A percentile compares a stretch with the other conserved stretches of the same genome.
These are phyloP conservation scores for Sparassis latifolia DNA, from an alignment of 1,284 basidiomycete genomes.

Conservation along the genomic window DNA sequence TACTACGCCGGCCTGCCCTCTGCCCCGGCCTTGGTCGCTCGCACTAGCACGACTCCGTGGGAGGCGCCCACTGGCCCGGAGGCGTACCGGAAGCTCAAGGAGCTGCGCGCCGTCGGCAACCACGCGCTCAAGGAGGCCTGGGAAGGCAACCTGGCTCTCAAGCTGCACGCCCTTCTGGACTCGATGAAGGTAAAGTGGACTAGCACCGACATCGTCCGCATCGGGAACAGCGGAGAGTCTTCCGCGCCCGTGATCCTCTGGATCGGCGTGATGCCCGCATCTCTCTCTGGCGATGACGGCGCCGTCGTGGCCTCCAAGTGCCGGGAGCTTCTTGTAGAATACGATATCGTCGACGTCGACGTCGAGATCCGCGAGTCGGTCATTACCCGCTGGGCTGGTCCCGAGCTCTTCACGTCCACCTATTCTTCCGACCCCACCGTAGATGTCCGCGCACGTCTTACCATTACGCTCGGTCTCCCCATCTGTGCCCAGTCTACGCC, in stretches of 20 bases:
- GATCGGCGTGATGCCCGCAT: constrained; percentile 23
- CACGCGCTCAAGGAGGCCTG: constrained; percentile 11
- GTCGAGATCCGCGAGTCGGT: constrained; percentile 28
- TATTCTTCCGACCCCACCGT: constrained; percentile 16
- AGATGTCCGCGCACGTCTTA: constrained; percentile 25
- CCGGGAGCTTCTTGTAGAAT: constrained; percentile 8
- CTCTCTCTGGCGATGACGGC: constrained; percentile 16
- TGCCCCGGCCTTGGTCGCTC: constrained; percentile 21
- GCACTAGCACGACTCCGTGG: constrained; percentile 17
- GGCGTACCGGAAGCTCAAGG: constrained; percentile 12
- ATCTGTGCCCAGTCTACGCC: constrained; percentile 21
- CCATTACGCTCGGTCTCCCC: constrained; percentile 27
- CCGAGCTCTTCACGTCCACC: constrained; percentile 17
- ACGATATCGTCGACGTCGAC: constrained; percentile 21
- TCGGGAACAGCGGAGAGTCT: constrained; percentile 3
- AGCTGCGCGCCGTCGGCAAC: constrained; percentile 8
- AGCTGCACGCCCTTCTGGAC: constrained; percentile 9
- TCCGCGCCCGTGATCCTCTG: constrained; percentile 17
- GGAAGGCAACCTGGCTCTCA: constrained; percentile 11
- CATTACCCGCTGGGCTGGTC: constrained; percentile 17
- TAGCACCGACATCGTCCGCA: constrained; percentile 11
- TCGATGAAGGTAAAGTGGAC: constrained; percentile 7
- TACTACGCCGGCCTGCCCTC: constrained; percentile 20
- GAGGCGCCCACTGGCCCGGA: constrained; percentile 13
- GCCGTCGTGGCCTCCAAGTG: neutral